Evolutionary conservation across 306 rosid species (phyloP).

Genomic region (Trifolium pratense): DNA sequence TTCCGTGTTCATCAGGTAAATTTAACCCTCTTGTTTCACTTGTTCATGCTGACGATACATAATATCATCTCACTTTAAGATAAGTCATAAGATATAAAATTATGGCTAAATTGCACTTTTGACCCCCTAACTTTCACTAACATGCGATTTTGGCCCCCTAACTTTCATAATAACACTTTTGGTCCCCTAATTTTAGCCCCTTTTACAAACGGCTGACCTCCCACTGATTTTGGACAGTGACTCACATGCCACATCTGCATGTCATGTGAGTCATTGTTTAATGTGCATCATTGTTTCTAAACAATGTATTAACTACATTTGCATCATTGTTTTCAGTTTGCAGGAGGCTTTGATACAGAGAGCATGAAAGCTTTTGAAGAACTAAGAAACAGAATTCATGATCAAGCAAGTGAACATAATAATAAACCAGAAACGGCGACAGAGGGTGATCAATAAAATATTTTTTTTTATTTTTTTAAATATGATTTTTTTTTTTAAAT

Average conservation of each 20-base stretch:
- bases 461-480: not conserved
- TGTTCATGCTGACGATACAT: not conserved
- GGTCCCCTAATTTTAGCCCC: too few species aligned
- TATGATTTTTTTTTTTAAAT: not conserved
- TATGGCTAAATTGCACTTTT: too few species aligned
- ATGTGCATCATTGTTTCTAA: too few species aligned
- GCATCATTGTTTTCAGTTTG: constrained; percentile 85
- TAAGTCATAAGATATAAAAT: too few species aligned
- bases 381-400: constrained; percentile 66
- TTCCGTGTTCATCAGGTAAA: constrained; percentile 94
- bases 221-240: too few species aligned
- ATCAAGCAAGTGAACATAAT: constrained; percentile 53
- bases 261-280: too few species aligned
- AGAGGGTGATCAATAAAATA: constrained; percentile 8
- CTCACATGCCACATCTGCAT: too few species aligned
- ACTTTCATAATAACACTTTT: too few species aligned
- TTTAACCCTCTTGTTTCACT: constrained; percentile 7
- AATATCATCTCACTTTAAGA: not conserved
- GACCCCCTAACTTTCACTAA: too few species aligned
- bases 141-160: too few species aligned
- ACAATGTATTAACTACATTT: too few species aligned
- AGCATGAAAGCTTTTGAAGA: constrained; percentile 97
- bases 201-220: too few species aligned
- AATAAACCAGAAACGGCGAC: constrained; percentile 50
- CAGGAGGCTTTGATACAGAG: constrained; percentile 89